Conservation (phyloP, 2,329 filamentous ascomycete genomes). For the Colletotrichum sidae region DNA sequence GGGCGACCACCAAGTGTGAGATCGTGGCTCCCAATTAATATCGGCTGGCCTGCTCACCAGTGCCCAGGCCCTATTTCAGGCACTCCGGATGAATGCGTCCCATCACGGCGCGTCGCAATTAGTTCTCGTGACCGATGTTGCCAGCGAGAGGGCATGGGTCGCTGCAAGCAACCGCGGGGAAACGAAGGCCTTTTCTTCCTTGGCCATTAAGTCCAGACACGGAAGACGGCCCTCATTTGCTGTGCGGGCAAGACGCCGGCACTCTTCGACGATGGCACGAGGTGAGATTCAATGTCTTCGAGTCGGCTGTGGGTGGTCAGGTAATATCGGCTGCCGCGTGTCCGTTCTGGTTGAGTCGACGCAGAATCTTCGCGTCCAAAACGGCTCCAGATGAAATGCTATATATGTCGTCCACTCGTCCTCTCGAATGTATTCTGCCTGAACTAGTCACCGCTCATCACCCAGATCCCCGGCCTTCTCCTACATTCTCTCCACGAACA, state of each 20-base stretch:
- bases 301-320: background rate
- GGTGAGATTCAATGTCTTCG: background rate
- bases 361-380: background rate
- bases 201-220: slow-evolving; percentile 1
- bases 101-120: slow-evolving; percentile 8
- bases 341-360: background rate
- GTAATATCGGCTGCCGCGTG: slow-evolving; percentile 6
- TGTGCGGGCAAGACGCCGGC: background rate
- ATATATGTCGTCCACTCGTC: slow-evolving; percentile 27
- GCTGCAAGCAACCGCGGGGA: background rate
- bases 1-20: background rate
- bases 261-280: slow-evolving; percentile 12
- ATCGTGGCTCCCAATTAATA: slow-evolving; percentile 21
- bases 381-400: slow-evolving; percentile 1
- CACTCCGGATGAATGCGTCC: slow-evolving; percentile 31
- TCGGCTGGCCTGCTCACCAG: slow-evolving; percentile 3
- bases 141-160: background rate
- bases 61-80: slow-evolving; percentile 26
- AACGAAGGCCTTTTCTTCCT: background rate
- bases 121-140: slow-evolving; percentile 25
- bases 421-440: slow-evolving; percentile 22
- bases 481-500: background rate
- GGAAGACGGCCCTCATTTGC: slow-evolving; percentile 1
- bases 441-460: slow-evolving; percentile 25
- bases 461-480: slow-evolving; percentile 4